A percentile compares a stretch with the other conserved stretches of the same genome.
These are phyloP conservation scores for Ramularia endophylla DNA, from an alignment of 2,329 filamentous ascomycete species.

Conservation along the genomic window DNA sequence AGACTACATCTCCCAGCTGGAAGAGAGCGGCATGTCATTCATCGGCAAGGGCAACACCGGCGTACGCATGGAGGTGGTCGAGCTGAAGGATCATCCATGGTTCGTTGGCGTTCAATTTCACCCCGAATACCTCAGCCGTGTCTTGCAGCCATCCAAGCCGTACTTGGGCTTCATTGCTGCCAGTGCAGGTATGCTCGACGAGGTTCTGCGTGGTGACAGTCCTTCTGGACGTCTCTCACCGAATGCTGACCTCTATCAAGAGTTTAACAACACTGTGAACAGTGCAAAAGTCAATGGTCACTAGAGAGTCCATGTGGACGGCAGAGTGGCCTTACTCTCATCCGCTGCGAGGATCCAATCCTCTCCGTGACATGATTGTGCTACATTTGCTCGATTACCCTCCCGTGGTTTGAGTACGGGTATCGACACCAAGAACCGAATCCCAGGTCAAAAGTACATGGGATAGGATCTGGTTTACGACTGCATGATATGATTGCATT, in stretches of 20 bases:
- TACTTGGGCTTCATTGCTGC: conserved; percentile 84
- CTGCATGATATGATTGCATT: not conserved
- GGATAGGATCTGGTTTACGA: too few species aligned
- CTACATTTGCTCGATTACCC: too few species aligned
- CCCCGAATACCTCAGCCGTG: conserved; percentile 75
- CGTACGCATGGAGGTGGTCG: conserved; percentile 75
- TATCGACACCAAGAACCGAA: too few species aligned
- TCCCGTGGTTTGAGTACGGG: too few species aligned
- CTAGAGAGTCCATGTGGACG: too few species aligned
- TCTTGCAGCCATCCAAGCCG: conserved; percentile 66
- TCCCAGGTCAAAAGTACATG: too few species aligned
- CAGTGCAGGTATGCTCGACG: conserved; percentile 59
- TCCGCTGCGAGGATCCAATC: too few species aligned
- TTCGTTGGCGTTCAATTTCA: conserved; percentile 86
- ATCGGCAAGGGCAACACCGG: conserved; percentile 74
- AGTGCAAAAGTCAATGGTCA: conserved; percentile 4
- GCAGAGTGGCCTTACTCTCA: too few species aligned
- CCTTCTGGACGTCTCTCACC: conserved; percentile 14
- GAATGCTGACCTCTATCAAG: conserved; percentile 9
- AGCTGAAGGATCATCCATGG: conserved; percentile 76
- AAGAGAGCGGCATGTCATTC: conserved; percentile 65
- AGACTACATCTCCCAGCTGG: conserved; percentile 61
- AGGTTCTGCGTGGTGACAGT: conserved; percentile 31
- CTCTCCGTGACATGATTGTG: too few species aligned
- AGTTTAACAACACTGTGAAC: not conserved